A percentile compares a stretch with the other conserved stretches of the same genome.
These are phyloP conservation scores for Backusella luteola DNA, from an alignment of 192 early-diverging fungal species.

Conservation along the genomic window DNA sequence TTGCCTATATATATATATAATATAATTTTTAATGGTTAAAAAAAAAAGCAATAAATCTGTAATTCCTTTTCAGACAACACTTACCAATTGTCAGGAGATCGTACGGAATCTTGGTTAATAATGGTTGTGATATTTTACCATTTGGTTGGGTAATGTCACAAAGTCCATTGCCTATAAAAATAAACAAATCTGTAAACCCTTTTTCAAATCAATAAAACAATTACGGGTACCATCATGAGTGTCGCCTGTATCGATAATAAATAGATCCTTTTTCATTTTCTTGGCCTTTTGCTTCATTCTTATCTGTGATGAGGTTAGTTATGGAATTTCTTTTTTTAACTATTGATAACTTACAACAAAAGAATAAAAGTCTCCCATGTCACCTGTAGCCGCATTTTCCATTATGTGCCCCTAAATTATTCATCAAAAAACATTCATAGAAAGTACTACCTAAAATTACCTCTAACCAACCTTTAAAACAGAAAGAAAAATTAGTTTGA, in stretches of 20 bases:
- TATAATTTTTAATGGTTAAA: background rate
- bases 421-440: background rate
- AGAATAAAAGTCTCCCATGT: constrained; percentile 54
- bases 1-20: constrained; percentile 28
- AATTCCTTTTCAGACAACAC: background rate
- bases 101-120: constrained; percentile 37
- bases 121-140: constrained; percentile 36
- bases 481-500: background rate
- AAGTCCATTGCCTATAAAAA: constrained; percentile 39
- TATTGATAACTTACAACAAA: constrained; percentile 36
- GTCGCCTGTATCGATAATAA: constrained; percentile 54
- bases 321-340: background rate
- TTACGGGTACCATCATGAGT: constrained; percentile 37
- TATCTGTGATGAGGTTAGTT: constrained; percentile 7
- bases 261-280: constrained; percentile 45
- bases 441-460: background rate
- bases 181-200: background rate
- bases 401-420: constrained; percentile 23
- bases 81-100: constrained; percentile 39
- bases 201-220: background rate
- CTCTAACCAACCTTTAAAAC: constrained; percentile 24
- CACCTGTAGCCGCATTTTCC: constrained; percentile 41
- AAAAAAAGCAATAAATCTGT: background rate
- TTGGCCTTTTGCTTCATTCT: constrained; percentile 48
- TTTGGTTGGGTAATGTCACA: constrained; percentile 33